Evolutionary conservation across 164 flowering plant genomes (phyloP), one percentile per base, ranked within the genome.

Genomic region (Taxillus chinensis): DNA sequence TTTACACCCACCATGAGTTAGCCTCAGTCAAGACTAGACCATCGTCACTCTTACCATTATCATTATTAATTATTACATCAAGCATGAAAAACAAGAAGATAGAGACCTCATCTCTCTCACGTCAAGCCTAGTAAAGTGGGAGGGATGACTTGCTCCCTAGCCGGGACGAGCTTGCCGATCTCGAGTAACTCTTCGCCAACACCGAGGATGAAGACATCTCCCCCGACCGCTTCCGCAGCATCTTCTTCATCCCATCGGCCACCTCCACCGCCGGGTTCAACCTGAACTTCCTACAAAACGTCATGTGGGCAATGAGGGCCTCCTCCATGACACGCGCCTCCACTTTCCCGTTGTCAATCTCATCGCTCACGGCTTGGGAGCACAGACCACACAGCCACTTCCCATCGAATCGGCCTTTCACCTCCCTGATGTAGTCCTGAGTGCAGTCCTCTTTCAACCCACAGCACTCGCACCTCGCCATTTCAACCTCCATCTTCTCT

Each of bases 331-430:
- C 74, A 42, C 43, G 61, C 38, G 51, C 72, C 62, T 70, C 70
- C 55, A 70, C 76, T 27, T 27, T 27, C 8, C 79, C 78, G 65
- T 81, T 78, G 27, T 56, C 73, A 1, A 79, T 79, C 66, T 92
- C 98, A 66, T 92, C 93, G 63, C 81, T 78, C 1, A 90, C 96
- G 0, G 98, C 98, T 62, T 85, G 92, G 15, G 96, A 86, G 72
- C 98, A 92, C 62, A 90, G 64, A 54, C 98, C 96, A 71, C 98
- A 92, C 11, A 92, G 79, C 95, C 95, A 92, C 78, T 87, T 87
- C 37, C 89, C 98, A 3, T 78, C 83, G 55, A 92, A 92, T 45
- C 83, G 86, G 4, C 79, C 71, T 70, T 80, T 86, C 63, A 92
- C 90, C 45, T 75, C 75, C 39, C 64, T 73, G 8, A 92, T 92